phyloP scores from a whole-genome alignment of 2,329 filamentous ascomycete genomes.

The Aspergillus sp. region DNA sequence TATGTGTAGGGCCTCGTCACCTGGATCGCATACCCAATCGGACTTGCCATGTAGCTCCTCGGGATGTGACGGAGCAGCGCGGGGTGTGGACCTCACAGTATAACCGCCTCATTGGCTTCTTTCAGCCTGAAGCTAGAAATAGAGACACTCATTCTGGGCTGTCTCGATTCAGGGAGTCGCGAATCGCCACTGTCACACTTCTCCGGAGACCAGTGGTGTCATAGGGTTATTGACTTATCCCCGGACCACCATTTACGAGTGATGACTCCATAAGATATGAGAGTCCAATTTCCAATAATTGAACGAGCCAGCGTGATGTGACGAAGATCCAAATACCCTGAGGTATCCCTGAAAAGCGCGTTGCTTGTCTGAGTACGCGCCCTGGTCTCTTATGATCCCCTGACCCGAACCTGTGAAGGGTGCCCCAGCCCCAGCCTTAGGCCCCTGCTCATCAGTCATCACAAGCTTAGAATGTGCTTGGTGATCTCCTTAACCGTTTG shows the following conservation, averaged over 20 bases:
- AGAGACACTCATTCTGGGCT: not conserved
- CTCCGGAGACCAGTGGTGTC: not conserved
- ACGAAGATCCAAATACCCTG: not conserved
- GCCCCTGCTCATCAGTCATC: not conserved
- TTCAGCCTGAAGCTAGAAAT: not conserved
- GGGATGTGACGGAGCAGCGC: conserved; percentile 6
- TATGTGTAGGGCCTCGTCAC: conserved; percentile 10
- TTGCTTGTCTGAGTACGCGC: not conserved
- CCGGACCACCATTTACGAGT: not conserved
- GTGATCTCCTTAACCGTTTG: not conserved
- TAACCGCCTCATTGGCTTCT: conserved; percentile 9
- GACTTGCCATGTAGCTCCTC: conserved; percentile 7
- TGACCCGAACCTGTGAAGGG: not conserved
- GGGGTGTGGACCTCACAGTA: conserved; percentile 11
- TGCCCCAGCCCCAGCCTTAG: not conserved
- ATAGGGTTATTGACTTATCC: not conserved
- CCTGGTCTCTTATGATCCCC: not conserved
- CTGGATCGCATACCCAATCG: conserved; percentile 10
- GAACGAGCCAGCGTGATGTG: not conserved
- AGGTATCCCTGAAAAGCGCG: not conserved
- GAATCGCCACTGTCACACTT: conserved; percentile 1
- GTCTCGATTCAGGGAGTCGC: not conserved
- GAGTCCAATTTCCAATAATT: not conserved
- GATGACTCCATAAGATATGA: not conserved
- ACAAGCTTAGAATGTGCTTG: not conserved